A percentile compares a stretch with the other conserved stretches of the same genome.
Evolutionary conservation across 208 protist species (phyloP).

Genomic region (Leishmania braziliensis): DNA sequence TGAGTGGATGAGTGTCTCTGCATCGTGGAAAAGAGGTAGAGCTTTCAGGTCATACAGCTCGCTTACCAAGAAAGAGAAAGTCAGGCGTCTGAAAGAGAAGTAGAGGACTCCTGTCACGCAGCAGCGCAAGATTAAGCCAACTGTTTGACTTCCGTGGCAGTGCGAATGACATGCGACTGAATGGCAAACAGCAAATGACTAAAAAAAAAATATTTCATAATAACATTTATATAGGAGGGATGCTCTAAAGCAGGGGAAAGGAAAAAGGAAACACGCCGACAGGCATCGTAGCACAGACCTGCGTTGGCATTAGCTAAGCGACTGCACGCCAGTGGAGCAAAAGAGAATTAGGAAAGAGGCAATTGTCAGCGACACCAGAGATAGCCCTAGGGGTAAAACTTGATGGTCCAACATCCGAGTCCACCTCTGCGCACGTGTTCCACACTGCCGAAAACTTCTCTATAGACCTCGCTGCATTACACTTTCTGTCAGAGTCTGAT

Average conservation of each 20-base stretch:
- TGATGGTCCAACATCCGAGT: background rate
- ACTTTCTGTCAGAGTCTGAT: background rate
- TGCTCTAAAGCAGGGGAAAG: background rate
- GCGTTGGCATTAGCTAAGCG: conserved; percentile 1
- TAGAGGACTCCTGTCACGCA: background rate
- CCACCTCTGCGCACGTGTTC: background rate
- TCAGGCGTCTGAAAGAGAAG: background rate
- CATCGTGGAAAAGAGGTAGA: background rate
- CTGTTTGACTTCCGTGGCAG: background rate
- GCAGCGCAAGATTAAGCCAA: background rate
- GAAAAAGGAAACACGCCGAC: background rate
- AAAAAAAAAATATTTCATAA: background rate
- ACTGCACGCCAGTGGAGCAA: background rate
- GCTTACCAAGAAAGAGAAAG: background rate
- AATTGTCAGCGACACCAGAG: background rate
- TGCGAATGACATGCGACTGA: background rate
- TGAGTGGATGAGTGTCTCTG: background rate
- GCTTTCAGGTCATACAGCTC: background rate
- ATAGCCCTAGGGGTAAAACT: background rate
- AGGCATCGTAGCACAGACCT: conserved; percentile 1
- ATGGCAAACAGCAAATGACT: background rate
- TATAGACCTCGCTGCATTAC: background rate
- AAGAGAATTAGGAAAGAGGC: background rate
- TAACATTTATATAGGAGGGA: background rate
- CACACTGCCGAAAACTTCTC: background rate